Evolutionary conservation across 805 yeast species (phyloP), one percentile per base, ranked within the genome.

Genomic region (Starmerella tilneyi): DNA sequence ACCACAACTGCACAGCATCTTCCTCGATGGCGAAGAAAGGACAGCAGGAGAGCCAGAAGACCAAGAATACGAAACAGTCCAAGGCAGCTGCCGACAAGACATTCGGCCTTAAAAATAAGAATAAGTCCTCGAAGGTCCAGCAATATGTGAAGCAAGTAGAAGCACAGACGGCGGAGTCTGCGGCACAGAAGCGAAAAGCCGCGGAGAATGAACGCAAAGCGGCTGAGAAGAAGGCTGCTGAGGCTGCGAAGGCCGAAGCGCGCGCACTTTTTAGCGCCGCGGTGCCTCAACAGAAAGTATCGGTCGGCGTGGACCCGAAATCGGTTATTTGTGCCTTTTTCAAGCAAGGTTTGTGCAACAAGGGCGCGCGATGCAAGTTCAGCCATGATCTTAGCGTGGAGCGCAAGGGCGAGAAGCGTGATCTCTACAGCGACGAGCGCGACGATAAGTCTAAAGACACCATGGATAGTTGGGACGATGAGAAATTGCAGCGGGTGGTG

Each of bases 381-480:
- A 78, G 94, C 38, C 98, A 92, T 64, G 94, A 92, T 62, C 64
- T 84, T 60, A 72, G 75, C 49, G 74, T 84, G 21, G 97, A 88
- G 29, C 78, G 96, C 63, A 88, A 82, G 64, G 84, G 81, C 27
- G 84, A 74, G 41, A 92, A 92, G 78, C 86, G 73, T 65, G 96
- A 92, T 67, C 72, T 89, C 58, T 92, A 92, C 67, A 78, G 92
- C 9, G 98, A 92, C 67, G 85, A 79, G 30, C 77, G 96, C 63
- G 61, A 57, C 26, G 72, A 65, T 9, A 80, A 82, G 61, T 81
- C 78, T 54, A 71, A 70, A 17, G 97, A 92, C 64, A 84, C 92
- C 5, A 86, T 89, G 96, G 96, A 86, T 57, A 73, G 72, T 37
- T 89, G 97, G 97, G 97, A 92, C 66, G 96, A 89, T 66, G 96